Percentiles rank a stretch among this genome's conserved stretches.
Conservation (phyloP, 108 stramenopile genomes). For the Heterococcus sp. region DNA sequence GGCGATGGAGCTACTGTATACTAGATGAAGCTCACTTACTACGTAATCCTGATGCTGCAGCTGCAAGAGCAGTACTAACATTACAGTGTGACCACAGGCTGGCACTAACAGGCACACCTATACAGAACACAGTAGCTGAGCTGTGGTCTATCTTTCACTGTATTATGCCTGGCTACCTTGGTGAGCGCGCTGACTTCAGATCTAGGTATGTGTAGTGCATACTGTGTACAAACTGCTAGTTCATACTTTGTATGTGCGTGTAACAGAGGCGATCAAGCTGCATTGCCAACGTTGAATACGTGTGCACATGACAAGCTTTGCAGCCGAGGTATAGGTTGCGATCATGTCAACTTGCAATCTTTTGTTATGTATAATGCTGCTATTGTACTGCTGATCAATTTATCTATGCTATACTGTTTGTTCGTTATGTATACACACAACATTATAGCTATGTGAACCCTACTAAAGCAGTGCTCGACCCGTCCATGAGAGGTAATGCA, state of each 20-base stretch:
- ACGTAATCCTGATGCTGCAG: conserved; percentile 9
- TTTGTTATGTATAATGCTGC: neutral
- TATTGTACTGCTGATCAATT: neutral
- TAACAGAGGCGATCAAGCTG: too few species aligned
- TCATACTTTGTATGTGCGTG: neutral
- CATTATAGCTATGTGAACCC: neutral
- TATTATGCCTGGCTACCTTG: conserved; percentile 45
- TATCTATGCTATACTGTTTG: neutral
- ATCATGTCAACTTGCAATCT: too few species aligned
- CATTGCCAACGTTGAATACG: too few species aligned
- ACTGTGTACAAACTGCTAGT: neutral
- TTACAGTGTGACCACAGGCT: conserved; percentile 65
- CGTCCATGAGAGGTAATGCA: neutral
- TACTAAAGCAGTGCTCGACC: neutral
- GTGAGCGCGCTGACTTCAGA: conserved; percentile 3
- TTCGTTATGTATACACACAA: neutral
- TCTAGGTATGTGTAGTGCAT: neutral
- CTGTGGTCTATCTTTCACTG: conserved; percentile 69
- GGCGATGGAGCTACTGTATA: neutral
- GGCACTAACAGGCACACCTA: conserved; percentile 92
- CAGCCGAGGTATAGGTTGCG: too few species aligned
- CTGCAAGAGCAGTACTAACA: conserved; percentile 14
- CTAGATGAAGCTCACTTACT: conserved; percentile 41
- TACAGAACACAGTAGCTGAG: conserved; percentile 92
- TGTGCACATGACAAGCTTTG: too few species aligned